Percentiles rank a stretch among this genome's conserved stretches.
phyloP scores from a whole-genome alignment of 1,139 yeast genomes.

The Scheffersomyces parashehatae region DNA sequence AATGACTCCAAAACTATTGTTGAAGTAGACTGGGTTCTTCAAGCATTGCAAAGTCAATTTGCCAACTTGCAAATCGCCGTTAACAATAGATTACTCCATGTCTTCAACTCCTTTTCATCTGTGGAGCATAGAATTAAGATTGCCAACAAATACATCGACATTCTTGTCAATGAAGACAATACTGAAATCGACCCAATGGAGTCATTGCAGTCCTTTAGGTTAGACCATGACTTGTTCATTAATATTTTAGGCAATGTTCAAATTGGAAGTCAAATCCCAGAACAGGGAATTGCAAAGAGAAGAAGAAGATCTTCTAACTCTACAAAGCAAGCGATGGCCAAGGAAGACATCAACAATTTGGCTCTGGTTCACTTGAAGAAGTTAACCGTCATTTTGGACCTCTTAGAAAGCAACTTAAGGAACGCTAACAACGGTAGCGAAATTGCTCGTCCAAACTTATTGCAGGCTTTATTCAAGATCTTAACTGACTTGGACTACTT shows the following conservation, averaged over 20 bases:
- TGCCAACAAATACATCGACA: constrained; percentile 61
- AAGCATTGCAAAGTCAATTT: constrained; percentile 44
- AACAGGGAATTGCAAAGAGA: constrained; percentile 60
- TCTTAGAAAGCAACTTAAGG: constrained; percentile 57
- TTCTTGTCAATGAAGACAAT: constrained; percentile 38
- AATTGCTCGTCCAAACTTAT: constrained; percentile 48
- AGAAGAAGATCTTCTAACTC: constrained; percentile 81
- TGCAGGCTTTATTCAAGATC: constrained; percentile 63
- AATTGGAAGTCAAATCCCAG: constrained; percentile 43
- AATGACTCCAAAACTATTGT: constrained; percentile 51
- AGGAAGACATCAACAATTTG: constrained; percentile 64
- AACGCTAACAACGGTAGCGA: constrained; percentile 11
- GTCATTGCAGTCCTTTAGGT: constrained; percentile 47
- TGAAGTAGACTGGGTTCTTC: constrained; percentile 63
- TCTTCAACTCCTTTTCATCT: constrained; percentile 56
- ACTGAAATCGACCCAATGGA: constrained; percentile 55
- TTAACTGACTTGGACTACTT: constrained; percentile 84
- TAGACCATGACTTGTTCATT: constrained; percentile 49
- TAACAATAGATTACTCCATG: constrained; percentile 49
- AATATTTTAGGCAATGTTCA: constrained; percentile 53
- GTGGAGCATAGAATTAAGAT: constrained; percentile 58
- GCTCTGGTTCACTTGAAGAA: constrained; percentile 80
- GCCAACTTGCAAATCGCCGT: constrained; percentile 55
- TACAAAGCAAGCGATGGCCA: constrained; percentile 72
- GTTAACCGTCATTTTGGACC: constrained; percentile 76